Base-by-base conservation (phyloP, 2,329 filamentous ascomycete species). In the Parastagonospora avenae region DNA sequence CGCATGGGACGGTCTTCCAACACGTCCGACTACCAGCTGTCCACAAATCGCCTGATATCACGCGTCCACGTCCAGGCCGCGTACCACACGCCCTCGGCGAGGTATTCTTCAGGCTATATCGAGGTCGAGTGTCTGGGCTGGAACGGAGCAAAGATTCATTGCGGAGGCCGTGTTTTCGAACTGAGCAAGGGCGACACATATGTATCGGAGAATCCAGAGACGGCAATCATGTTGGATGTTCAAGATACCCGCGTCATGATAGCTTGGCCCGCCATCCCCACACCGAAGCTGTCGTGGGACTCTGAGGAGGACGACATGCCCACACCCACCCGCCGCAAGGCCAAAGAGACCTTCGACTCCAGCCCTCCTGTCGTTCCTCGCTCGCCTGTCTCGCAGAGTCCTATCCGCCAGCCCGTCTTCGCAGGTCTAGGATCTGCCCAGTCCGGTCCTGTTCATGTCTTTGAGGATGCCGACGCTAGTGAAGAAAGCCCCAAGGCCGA, bases 101-200 rank as follows among this genome's bases (percentile, higher is more conserved):
- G 83, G 4, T 82, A 90, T 64, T 86, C 90, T 62, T 82, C 85
- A 55, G 90, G 89, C 72, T 88, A 86, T 73, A 85, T 99, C 40
- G 90, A 96, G 74, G 89, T 99, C 64, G 82, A 91, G 66, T 99
- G 94, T 79, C 85, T 89, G 67, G 94, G 94, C 16, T 97, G 93
- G 93, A 99, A 99, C 73, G 94, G 94, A 12, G 81, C 94, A 60
- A 96, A 91, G 78, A 77, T 99, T 62, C 92, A 96, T 76, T 97
- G 91, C 78, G 89, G 93, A 75, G 91, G 91, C 49, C 86, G 88
- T 60, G 89, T 91, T 2, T 93, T 90, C 80, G 91, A 96, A 60
- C 76, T 99, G 66, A 82, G 80, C 58, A 97, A 96, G 77, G 91
- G 90, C 14, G 92, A 96, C 71, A 89, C 85, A 42, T 97, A 97